phyloP scores from a whole-genome alignment of 2,329 filamentous ascomycete species.

The Coccinonectria pachysandricola region DNA sequence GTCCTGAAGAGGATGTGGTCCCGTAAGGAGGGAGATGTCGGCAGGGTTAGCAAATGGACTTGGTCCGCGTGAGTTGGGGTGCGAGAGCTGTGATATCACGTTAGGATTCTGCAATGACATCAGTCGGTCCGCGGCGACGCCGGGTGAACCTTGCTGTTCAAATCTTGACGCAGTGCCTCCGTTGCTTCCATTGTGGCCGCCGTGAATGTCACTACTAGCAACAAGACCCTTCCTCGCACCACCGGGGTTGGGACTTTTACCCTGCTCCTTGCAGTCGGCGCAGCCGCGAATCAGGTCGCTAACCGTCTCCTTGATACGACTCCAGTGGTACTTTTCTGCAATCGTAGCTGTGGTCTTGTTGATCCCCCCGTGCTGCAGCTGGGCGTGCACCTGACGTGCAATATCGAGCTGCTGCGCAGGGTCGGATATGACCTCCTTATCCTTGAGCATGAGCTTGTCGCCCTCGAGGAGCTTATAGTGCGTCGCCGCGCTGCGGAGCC shows the following conservation, averaged over 20 bases:
- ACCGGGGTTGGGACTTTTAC: conserved; percentile 39
- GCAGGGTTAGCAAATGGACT: conserved; percentile 36
- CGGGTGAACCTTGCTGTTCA: conserved; percentile 9
- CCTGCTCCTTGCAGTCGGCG: conserved; percentile 72
- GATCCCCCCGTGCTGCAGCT: conserved; percentile 80
- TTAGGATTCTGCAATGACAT: conserved; percentile 21
- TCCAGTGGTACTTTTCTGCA: conserved; percentile 93
- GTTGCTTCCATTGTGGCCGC: conserved; percentile 2
- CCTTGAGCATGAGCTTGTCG: conserved; percentile 89
- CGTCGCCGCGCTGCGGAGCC: conserved; percentile 82
- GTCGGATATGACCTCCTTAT: conserved; percentile 92
- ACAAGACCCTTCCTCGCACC: conserved; percentile 13
- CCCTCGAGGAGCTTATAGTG: conserved; percentile 78
- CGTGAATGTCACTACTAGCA: conserved; percentile 1
- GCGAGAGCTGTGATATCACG: conserved; percentile 19
- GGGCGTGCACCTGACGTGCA: conserved; percentile 63
- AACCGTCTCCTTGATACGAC: conserved; percentile 94
- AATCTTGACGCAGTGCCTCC: conserved; percentile 1
- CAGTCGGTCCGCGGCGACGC: conserved; percentile 12
- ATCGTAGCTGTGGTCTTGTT: conserved; percentile 97
- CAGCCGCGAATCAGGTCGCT: conserved; percentile 91
- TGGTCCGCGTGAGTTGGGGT: conserved; percentile 14
- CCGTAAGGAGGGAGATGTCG: conserved; percentile 35
- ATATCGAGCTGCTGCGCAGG: conserved; percentile 86
- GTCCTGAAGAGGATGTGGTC: conserved; percentile 27